These are phyloP conservation scores for Globisporangium nodosum DNA, from an alignment of 352 stramenopile species.

Conservation along the genomic window DNA sequence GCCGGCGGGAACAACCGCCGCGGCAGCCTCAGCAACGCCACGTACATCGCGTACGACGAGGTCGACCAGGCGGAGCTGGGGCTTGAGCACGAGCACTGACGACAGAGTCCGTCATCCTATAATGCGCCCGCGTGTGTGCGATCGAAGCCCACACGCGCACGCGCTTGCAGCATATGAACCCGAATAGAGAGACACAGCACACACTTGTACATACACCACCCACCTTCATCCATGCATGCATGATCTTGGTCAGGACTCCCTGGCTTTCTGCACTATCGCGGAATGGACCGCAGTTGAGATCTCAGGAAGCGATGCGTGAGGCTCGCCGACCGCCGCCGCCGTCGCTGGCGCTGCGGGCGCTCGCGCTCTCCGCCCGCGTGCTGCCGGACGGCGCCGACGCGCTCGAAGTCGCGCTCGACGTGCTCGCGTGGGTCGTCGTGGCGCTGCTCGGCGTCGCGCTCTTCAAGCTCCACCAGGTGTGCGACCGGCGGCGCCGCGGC, in stretches of 20 bases:
- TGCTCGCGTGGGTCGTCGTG: conserved; percentile 34
- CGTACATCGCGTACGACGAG: conserved; percentile 68
- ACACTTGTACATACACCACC: no score
- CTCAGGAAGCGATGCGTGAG: background rate
- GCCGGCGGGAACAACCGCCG: conserved; percentile 10
- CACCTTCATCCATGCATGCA: no score
- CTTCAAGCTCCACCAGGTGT: conserved; percentile 37
- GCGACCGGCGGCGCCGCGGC: conserved; percentile 32
- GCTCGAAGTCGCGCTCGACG: conserved; percentile 27
- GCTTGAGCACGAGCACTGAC: background rate
- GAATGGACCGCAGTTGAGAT: background rate
- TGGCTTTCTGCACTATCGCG: background rate
- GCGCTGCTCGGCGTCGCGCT: conserved; percentile 39
- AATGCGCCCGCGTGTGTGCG: background rate
- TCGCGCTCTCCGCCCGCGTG: background rate
- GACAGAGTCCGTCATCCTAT: background rate
- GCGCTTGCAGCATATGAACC: background rate
- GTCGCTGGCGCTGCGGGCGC: conserved; percentile 2
- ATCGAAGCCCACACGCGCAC: background rate
- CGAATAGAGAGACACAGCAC: background rate
- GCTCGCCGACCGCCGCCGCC: background rate
- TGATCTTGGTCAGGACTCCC: no score
- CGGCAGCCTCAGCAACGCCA: conserved; percentile 47
- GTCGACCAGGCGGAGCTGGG: conserved; percentile 3
- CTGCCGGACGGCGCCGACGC: conserved; percentile 9